These are phyloP conservation scores for Boletellus sp. DNA, from an alignment of 1,284 basidiomycete genomes.

Conservation along the genomic window DNA sequence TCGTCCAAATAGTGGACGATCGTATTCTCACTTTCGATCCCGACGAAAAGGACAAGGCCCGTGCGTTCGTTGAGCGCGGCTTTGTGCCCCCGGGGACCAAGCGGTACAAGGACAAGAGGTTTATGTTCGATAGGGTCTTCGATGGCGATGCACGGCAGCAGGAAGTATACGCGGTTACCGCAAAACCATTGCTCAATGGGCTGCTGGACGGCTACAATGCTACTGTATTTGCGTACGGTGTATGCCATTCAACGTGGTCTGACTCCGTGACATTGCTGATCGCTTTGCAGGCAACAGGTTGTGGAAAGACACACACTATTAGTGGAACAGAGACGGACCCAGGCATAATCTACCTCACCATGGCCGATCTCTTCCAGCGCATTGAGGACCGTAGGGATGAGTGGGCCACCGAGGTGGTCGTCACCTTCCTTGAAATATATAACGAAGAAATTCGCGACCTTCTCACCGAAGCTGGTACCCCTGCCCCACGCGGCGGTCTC, in stretches of 20 bases:
- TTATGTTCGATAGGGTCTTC: constrained; percentile 94
- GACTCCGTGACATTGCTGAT: constrained; percentile 15
- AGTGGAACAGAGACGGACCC: constrained; percentile 85
- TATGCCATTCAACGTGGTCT: constrained; percentile 43
- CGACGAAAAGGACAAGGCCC: constrained; percentile 76
- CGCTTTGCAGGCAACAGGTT: constrained; percentile 81
- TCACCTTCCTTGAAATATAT: constrained; percentile 96
- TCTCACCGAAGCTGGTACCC: constrained; percentile 68
- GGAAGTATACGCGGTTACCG: constrained; percentile 83
- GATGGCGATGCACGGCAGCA: constrained; percentile 74
- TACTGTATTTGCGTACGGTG: constrained; percentile 96
- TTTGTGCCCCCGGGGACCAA: constrained; percentile 82
- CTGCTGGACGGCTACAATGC: constrained; percentile 94
- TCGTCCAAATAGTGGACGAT: constrained; percentile 79
- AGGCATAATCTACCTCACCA: constrained; percentile 93
- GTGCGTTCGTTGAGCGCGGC: constrained; percentile 74
- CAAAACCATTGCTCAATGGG: constrained; percentile 78
- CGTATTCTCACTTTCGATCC: constrained; percentile 94
- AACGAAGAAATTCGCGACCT: constrained; percentile 98
- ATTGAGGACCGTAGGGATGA: constrained; percentile 84
- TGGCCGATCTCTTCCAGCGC: constrained; percentile 90
- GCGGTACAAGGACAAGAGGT: constrained; percentile 89
- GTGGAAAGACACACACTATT: constrained; percentile 97
- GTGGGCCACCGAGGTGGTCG: constrained; percentile 79
- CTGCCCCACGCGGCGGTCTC: constrained; percentile 75